Evolutionary conservation across 176 grass and related monocot species (phyloP).

Genomic region (Rhynchospora tenuis): DNA sequence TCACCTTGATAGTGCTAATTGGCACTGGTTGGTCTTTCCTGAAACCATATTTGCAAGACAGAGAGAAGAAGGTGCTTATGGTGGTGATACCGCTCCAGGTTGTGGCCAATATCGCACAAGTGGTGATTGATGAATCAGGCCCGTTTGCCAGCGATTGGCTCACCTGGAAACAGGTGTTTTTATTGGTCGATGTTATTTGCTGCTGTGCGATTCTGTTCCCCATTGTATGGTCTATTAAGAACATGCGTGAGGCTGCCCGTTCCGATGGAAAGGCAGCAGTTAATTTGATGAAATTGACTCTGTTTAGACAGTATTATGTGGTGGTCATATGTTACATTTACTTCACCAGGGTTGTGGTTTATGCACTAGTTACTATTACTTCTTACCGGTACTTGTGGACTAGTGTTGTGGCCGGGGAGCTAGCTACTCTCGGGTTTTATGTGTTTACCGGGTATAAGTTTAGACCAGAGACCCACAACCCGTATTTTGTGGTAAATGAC

Average conservation of each 20-base stretch:
- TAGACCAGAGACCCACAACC: constrained; percentile 80
- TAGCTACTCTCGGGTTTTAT: constrained; percentile 88
- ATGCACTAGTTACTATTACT: constrained; percentile 79
- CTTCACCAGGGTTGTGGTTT: constrained; percentile 91
- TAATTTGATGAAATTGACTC: constrained; percentile 95
- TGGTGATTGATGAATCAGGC: constrained; percentile 84
- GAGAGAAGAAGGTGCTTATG: constrained; percentile 94
- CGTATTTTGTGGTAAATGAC: constrained; percentile 74
- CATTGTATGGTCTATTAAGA: constrained; percentile 97
- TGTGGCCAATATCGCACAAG: constrained; percentile 88
- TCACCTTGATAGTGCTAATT: constrained; percentile 95
- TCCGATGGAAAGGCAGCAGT: constrained; percentile 77
- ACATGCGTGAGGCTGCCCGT: constrained; percentile 87
- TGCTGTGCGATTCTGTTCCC: constrained; percentile 91
- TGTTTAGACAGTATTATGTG: constrained; percentile 95
- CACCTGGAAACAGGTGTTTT: constrained; percentile 88
- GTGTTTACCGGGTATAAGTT: constrained; percentile 84
- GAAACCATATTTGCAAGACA: constrained; percentile 86
- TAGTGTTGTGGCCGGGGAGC: constrained; percentile 61
- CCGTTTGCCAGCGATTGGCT: constrained; percentile 80
- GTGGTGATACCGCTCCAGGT: constrained; percentile 91
- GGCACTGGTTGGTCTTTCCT: constrained; percentile 97
- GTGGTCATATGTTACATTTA: constrained; percentile 98
- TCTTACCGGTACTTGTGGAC: constrained; percentile 88
- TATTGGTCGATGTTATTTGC: constrained; percentile 90